These are phyloP conservation scores for Vitis hybrid DNA, from an alignment of 177 flowering plant species.

Conservation along the genomic window DNA sequence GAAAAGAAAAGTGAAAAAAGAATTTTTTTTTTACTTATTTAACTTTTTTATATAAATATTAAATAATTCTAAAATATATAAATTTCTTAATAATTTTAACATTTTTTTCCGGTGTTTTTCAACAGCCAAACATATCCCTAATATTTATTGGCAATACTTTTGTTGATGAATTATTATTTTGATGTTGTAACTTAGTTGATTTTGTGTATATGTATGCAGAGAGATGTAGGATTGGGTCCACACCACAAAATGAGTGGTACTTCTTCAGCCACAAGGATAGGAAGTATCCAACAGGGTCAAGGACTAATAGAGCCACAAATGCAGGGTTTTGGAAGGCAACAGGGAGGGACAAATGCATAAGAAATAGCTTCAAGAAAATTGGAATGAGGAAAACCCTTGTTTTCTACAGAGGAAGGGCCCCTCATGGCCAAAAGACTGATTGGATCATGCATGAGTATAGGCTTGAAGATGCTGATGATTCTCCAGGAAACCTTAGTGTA, in stretches of 20 bases:
- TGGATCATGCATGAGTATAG: conserved; percentile 99
- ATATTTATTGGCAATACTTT: too few species aligned
- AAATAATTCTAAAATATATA: too few species aligned
- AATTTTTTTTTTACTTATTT: too few species aligned
- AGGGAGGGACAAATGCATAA: conserved; percentile 90
- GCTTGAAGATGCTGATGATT: conserved; percentile 81
- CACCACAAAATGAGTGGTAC: conserved; percentile 97
- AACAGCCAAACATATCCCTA: too few species aligned
- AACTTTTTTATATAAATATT: too few species aligned
- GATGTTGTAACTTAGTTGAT: neutral
- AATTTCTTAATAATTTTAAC: too few species aligned
- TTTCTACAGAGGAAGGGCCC: conserved; percentile 93
- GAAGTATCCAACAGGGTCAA: conserved; percentile 93
- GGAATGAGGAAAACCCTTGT: conserved; percentile 98
- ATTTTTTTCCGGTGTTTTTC: too few species aligned
- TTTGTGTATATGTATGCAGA: conserved; percentile 29
- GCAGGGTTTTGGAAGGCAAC: conserved; percentile 99
- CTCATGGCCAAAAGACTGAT: conserved; percentile 94
- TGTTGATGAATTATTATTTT: too few species aligned
- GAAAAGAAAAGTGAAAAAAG: too few species aligned
- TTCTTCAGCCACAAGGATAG: conserved; percentile 98
- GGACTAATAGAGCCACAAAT: conserved; percentile 87
- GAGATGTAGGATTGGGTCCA: conserved; percentile 87
- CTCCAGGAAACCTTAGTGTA: conserved; percentile 43
- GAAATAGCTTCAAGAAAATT: conserved; percentile 78